These are phyloP conservation scores for Fusarium chaquense DNA, from an alignment of 2,329 filamentous ascomycete species.

Conservation along the genomic window DNA sequence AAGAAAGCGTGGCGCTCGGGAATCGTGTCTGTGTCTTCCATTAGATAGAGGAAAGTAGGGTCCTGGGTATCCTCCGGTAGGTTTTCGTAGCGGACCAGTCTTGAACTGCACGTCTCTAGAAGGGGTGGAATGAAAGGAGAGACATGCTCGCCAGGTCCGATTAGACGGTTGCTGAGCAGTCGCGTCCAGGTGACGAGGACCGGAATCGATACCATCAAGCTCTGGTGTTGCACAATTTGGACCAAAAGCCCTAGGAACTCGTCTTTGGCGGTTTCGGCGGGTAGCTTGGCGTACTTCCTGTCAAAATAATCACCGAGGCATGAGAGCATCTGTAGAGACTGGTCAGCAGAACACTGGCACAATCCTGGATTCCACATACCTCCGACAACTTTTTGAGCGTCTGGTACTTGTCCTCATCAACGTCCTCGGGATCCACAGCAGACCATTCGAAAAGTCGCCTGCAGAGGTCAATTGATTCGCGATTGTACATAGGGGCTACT, in stretches of 20 bases:
- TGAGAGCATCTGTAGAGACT: conserved; percentile 75
- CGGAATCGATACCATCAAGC: conserved; percentile 92
- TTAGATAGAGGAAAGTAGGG: conserved; percentile 81
- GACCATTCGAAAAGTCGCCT: conserved; percentile 84
- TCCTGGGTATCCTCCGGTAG: conserved; percentile 86
- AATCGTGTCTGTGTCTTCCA: conserved; percentile 94
- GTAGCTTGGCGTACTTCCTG: conserved; percentile 76
- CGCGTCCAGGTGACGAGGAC: conserved; percentile 91
- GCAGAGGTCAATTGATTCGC: conserved; percentile 77
- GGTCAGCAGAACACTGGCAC: background rate
- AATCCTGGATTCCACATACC: conserved; percentile 60
- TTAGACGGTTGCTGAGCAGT: conserved; percentile 77
- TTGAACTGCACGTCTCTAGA: conserved; percentile 83
- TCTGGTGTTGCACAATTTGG: conserved; percentile 83
- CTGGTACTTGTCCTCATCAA: conserved; percentile 92
- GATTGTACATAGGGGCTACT: conserved; percentile 81
- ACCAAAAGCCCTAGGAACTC: conserved; percentile 85
- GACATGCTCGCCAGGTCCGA: conserved; percentile 73
- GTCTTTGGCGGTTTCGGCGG: conserved; percentile 72
- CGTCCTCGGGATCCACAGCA: conserved; percentile 79
- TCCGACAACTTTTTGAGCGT: conserved; percentile 95
- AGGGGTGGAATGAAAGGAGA: conserved; percentile 77
- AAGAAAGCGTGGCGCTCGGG: conserved; percentile 95
- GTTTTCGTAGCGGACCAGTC: conserved; percentile 88
- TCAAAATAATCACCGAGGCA: conserved; percentile 87